A percentile compares a stretch with the other conserved stretches of the same genome.
phyloP scores from a whole-genome alignment of 805 yeast genomes.

The Barnettozyma sp. region DNA sequence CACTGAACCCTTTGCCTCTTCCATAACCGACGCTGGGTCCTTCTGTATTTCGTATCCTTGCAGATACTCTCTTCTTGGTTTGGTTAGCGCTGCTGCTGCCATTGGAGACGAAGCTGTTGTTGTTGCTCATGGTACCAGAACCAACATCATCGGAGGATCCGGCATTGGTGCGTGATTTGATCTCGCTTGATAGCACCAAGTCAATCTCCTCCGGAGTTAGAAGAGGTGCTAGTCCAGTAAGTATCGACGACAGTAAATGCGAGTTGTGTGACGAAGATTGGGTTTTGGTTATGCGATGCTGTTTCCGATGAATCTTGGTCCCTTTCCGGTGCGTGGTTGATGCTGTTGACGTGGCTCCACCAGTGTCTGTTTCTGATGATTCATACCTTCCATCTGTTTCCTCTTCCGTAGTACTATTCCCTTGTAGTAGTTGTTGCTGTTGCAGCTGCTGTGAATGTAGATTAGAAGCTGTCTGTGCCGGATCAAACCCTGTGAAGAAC shows the following conservation, averaged over 20 bases:
- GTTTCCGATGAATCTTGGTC: not conserved
- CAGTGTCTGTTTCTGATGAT: constrained; percentile 20
- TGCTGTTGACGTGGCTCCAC: constrained; percentile 8
- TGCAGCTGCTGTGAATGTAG: not conserved
- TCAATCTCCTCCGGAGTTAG: constrained; percentile 29
- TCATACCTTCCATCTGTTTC: not conserved
- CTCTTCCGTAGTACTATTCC: too few relatives aligned
- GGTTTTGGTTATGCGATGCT: constrained; percentile 2
- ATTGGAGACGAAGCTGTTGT: constrained; percentile 2
- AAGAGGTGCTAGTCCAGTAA: constrained; percentile 29
- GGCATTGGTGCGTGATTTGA: constrained; percentile 8
- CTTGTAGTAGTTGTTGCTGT: not conserved
- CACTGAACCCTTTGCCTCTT: constrained; percentile 18
- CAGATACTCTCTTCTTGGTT: constrained; percentile 8
- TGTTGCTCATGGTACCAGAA: not conserved
- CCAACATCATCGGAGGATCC: not conserved
- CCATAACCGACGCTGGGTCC: constrained; percentile 11
- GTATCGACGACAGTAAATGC: constrained; percentile 11
- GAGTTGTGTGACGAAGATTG: constrained; percentile 5
- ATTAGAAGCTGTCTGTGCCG: not conserved
- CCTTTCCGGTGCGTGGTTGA: not conserved
- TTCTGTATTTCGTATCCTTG: constrained; percentile 5
- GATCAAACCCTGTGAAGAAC: constrained; percentile 25
- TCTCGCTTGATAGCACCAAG: constrained; percentile 23
- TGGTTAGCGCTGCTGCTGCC: not conserved